Conservation (phyloP, 805 yeast species). For the Kregervanrija pseudodelftensis region DNA sequence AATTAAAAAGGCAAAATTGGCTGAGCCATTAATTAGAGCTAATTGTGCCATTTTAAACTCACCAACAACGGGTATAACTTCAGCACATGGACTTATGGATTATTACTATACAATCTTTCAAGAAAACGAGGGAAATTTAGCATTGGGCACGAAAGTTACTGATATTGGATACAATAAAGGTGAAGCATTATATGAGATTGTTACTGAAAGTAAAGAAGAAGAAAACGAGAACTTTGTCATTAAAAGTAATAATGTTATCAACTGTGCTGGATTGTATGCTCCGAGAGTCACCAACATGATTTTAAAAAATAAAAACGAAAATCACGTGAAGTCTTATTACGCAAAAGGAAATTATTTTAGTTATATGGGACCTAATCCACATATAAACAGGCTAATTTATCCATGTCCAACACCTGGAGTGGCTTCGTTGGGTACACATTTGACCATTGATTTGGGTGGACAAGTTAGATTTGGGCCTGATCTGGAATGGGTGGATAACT, state of each 20-base stretch:
- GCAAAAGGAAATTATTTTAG: slow-evolving; percentile 85
- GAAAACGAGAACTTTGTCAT: slow-evolving; percentile 33
- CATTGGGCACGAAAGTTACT: slow-evolving; percentile 52
- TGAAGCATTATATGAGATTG: slow-evolving; percentile 23
- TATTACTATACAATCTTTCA: slow-evolving; percentile 51
- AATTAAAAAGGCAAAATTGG: slow-evolving; percentile 32
- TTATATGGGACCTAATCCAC: slow-evolving; percentile 30
- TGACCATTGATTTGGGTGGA: slow-evolving; percentile 78
- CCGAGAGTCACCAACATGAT: slow-evolving; percentile 64
- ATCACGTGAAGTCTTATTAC: slow-evolving; percentile 48
- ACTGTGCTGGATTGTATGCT: slow-evolving; percentile 77
- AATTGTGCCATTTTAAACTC: slow-evolving; percentile 56
- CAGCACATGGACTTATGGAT: slow-evolving; percentile 70
- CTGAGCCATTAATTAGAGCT: slow-evolving; percentile 67
- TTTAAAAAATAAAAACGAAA: slow-evolving; percentile 47
- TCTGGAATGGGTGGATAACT: slow-evolving; percentile 63
- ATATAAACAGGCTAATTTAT: slow-evolving; percentile 54
- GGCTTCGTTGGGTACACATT: slow-evolving; percentile 80
- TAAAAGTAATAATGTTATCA: slow-evolving; percentile 52
- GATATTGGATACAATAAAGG: slow-evolving; percentile 27
- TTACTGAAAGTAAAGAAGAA: slow-evolving; percentile 19
- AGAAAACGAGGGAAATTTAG: slow-evolving; percentile 52
- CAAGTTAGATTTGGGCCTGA: slow-evolving; percentile 84
- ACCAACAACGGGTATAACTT: slow-evolving; percentile 79
- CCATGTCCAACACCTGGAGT: slow-evolving; percentile 72